These are phyloP conservation scores for Leishmania amazonensis DNA, from an alignment of 208 protist species.

Conservation along the genomic window DNA sequence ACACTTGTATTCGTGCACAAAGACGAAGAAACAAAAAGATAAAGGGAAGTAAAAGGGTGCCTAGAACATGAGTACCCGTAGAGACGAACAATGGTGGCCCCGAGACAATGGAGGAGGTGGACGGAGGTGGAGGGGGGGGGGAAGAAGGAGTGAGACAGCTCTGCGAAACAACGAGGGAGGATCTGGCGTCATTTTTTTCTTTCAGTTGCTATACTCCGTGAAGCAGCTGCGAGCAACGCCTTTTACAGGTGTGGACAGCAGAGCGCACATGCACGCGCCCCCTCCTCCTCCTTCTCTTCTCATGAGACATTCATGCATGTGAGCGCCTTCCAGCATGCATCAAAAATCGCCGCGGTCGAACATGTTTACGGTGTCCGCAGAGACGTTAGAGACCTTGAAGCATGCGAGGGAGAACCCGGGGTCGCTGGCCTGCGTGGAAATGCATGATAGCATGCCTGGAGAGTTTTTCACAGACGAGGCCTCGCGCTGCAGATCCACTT, in stretches of 20 bases:
- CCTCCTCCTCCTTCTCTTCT: no score
- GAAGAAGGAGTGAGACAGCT: not conserved
- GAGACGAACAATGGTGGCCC: not conserved
- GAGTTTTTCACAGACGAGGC: not conserved
- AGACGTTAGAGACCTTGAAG: conserved; percentile 4
- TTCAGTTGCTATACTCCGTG: not conserved
- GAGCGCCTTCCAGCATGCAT: not conserved
- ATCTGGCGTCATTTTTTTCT: not conserved
- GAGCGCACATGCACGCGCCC: no score
- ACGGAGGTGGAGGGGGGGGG: not conserved
- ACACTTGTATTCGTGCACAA: not conserved
- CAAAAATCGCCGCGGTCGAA: conserved; percentile 10
- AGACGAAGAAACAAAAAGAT: no score
- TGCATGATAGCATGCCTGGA: not conserved
- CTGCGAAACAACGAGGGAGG: not conserved
- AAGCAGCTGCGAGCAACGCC: not conserved
- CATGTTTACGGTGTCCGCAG: conserved; percentile 20
- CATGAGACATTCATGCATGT: no score
- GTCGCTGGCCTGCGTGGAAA: conserved; percentile 7
- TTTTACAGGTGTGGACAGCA: not conserved
- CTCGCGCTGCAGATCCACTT: conserved; percentile 1
- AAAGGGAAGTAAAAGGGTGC: not conserved
- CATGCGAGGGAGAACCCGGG: conserved; percentile 14
- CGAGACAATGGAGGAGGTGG: not conserved
- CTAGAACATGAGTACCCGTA: not conserved